phyloP scores from a whole-genome alignment of 2,329 filamentous ascomycete species.

The Botrytis byssoidea region DNA sequence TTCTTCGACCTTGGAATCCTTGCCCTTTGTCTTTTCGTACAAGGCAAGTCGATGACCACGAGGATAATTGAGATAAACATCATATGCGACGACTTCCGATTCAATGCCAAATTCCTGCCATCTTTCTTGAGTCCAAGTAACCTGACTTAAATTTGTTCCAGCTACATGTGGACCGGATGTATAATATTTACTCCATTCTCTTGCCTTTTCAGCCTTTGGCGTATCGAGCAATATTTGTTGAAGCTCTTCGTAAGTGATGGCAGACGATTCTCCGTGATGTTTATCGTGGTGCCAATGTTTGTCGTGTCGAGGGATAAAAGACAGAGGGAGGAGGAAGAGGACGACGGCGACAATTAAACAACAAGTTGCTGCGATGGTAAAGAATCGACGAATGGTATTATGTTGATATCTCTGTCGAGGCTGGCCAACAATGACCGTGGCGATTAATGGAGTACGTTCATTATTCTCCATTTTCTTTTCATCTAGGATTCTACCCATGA shows the following conservation, averaged over 20 bases:
- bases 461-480: slow-evolving; percentile 22
- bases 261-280: slow-evolving; percentile 21
- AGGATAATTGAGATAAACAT: slow-evolving; percentile 77
- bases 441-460: slow-evolving; percentile 65
- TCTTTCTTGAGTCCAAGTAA: slow-evolving; percentile 67
- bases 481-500: slow-evolving; percentile 10
- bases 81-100: slow-evolving; percentile 65
- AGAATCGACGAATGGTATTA: slow-evolving; percentile 62
- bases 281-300: slow-evolving; percentile 40
- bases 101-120: slow-evolving; percentile 72
- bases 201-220: slow-evolving; percentile 54
- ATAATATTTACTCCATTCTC: slow-evolving; percentile 77
- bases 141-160: slow-evolving; percentile 74
- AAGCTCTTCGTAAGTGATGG: slow-evolving; percentile 51
- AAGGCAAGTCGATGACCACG: slow-evolving; percentile 67
- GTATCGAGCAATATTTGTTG: slow-evolving; percentile 57
- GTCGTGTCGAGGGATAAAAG: slow-evolving; percentile 42
- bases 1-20: slow-evolving; percentile 43
- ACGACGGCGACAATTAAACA: slow-evolving; percentile 45
- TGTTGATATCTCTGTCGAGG: slow-evolving; percentile 57
- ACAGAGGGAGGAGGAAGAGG: slow-evolving; percentile 49
- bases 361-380: slow-evolving; percentile 59
- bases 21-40: slow-evolving; percentile 49
- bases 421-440: slow-evolving; percentile 57
- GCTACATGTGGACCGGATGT: slow-evolving; percentile 73